Percentiles rank a stretch among this genome's conserved stretches.
phyloP scores from a whole-genome alignment of 2,329 filamentous ascomycete species.

The Ramularia collo-cygni region DNA sequence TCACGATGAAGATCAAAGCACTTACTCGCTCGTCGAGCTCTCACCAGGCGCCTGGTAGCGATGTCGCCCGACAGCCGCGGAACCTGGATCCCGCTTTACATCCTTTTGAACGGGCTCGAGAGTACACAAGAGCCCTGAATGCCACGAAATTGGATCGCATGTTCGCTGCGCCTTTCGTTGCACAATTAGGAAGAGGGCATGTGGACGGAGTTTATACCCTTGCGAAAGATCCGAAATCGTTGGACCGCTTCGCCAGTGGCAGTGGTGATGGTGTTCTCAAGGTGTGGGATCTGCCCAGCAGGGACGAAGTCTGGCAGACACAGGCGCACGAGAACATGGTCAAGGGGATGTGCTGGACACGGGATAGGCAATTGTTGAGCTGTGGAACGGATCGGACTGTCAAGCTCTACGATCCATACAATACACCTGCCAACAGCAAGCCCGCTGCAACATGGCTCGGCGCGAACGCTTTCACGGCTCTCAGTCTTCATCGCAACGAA shows the following conservation, averaged over 20 bases:
- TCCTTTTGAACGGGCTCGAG: constrained; percentile 83
- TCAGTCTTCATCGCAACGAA: constrained; percentile 73
- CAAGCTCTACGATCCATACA: constrained; percentile 88
- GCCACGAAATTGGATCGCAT: constrained; percentile 90
- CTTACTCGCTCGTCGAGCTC: constrained; percentile 59
- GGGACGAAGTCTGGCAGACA: constrained; percentile 67
- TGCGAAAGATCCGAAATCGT: constrained; percentile 42
- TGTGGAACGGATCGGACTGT: constrained; percentile 81
- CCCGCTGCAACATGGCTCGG: constrained; percentile 83
- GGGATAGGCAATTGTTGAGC: constrained; percentile 74
- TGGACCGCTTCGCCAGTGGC: constrained; percentile 60
- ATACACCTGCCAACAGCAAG: constrained; percentile 58
- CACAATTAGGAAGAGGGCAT: constrained; percentile 80
- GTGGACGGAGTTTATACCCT: constrained; percentile 66
- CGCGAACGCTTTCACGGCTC: constrained; percentile 69
- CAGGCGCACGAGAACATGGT: constrained; percentile 90
- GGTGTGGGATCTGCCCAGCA: constrained; percentile 73
- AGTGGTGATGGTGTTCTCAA: constrained; percentile 92
- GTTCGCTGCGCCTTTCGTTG: constrained; percentile 79
- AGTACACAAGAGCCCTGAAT: constrained; percentile 72
- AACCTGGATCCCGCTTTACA: constrained; percentile 79
- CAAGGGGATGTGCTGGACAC: constrained; percentile 84
- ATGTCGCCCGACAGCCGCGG: constrained; percentile 57
- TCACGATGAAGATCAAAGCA: constrained; percentile 52
- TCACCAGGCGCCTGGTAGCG: constrained; percentile 60